Evolutionary conservation across 2,329 filamentous ascomycete genomes (phyloP), one percentile per base, ranked within the genome.

Genomic region (Ascochyta koolunga): DNA sequence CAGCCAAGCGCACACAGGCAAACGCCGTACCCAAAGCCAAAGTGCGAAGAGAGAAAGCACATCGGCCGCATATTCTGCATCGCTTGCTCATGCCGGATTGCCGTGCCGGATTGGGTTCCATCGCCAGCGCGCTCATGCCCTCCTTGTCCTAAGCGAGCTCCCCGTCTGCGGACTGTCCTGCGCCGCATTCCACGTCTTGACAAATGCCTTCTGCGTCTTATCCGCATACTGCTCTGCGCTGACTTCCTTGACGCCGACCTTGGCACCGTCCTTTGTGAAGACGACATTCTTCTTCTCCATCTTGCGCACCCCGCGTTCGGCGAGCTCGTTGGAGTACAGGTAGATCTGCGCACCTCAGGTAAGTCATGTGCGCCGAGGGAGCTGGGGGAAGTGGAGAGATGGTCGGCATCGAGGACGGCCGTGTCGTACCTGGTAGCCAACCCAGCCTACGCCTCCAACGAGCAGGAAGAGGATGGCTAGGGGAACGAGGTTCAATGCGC

Each of bases 261-360:
- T 83, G 56, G 90, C 77, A 50, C 89, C 89, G 51, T 91, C 89
- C 71, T 89, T 90, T 33, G 86, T 88, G 74, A 91, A 89, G 35
- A 86, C 80, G 51, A 93, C 83, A 71, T 92, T 89, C 78, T 89
- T 89, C 77, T 85, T 85, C 72, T 87, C 86, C 84, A 92, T 89
- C 68, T 85, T 85, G 74, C 88, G 81, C 42, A 82, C 83, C 40
- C 89, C 88, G 54, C 83, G 81, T 55, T 84, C 79, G 56, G 84
- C 82, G 65, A 93, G 86, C 72, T 89, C 82, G 75, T 80, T 81
- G 50, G 84, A 80, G 75, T 86, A 86, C 49, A 89, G 75, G 76
- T 89, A 92, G 71, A 92, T 82, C 72, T 79, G 56, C 10, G 25
- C 13, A 27, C 22, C 25, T 32, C 22, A 24, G 11, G 43, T 66